Base-by-base conservation (phyloP, 2,329 filamentous ascomycete genomes). In the Aureobasidium sp. region DNA sequence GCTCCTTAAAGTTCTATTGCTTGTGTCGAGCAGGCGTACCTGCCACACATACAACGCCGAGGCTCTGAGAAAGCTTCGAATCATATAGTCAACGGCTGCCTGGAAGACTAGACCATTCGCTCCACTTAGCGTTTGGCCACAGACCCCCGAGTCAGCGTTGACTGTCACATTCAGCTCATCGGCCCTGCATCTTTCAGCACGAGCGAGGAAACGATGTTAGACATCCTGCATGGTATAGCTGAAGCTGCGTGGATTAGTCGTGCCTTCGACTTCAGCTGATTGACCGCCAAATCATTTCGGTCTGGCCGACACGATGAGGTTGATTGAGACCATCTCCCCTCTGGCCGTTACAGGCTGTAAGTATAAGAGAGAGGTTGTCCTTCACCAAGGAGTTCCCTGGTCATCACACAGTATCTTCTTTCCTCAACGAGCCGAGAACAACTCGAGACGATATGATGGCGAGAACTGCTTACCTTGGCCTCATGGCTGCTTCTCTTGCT, bases 381-480 rank as follows among this genome's bases (percentile, higher is more conserved):
- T 44, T 22, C 20, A 22, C 4, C 41, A 12, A 44, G 37, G 14
- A 20, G 41, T 11, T 2, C 12, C 9, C 8, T 12, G 41, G 11
- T 44, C 20, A 44, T 44, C n/a, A 44, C 8, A 22, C 41, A 44
- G 7, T 44, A 2, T 44, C n/a, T 44, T 22, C 41, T 44, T 42
- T 22, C 41, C n/a, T 11, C 41, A 44, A 15, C 8, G 20, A 12
- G 8, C 22, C 41, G 20, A 44, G 41, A 22, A 44, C n/a, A 44
- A 22, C 11, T n/a, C 5, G 8, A 44, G 5, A 12, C 20, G 41
- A 20, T 29, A 49, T 34, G 27, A 49, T 49, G 47, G 47, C 47
- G 27, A 49, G 6, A n/a, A 34, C 29, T 34, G 47, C 29, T 49
- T 49, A 49, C 29, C 72, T 0, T 76, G 81, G 12, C 74, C 79